Evolutionary conservation across 768 basidiomycete genomes (phyloP), one percentile per base, ranked within the genome.

Genomic region (Paxillus involutus): DNA sequence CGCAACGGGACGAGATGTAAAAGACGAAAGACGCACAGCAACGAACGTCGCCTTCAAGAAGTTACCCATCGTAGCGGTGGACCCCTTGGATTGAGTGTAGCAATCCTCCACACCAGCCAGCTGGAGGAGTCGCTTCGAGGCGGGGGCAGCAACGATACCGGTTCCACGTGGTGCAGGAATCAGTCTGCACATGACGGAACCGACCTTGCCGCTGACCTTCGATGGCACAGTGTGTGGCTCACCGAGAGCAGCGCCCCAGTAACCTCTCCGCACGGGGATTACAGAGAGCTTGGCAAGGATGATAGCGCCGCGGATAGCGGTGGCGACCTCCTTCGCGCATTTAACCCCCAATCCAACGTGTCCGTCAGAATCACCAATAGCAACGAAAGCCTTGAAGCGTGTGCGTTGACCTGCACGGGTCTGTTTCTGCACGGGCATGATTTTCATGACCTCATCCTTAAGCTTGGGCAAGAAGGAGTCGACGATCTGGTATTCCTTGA

Each of bases 371-470:
- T 99, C 97, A 71, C 97, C 97, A 67, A 99, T 97, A 57, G 97
- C 97, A 66, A 98, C 97, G 77, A 98, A 98, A 26, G 97, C 97
- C 80, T 99, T 98, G 88, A 99, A 99, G 60, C 97, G 91, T 56
- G 97, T 99, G 65, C 97, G 91, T 77, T 99, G 97, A 74, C 97
- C 97, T 64, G 97, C 97, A 70, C 93, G 94, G 57, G 97, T 99
- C 77, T 99, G 97, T 78, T 99, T 99, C 79, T 98, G 97, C 52
- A 99, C 97, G 63, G 97, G 97, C 88, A 94, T 94, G 73, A 99
- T 98, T 75, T 95, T 96, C 97, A 99, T 99, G 62, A 99, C 97
- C 74, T 97, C 94, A 65, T 95, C 97, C 84, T 99, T 99, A 78
- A 99, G 90, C 73, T 92, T 91, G 65, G 97, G 97, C 45, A 98